phyloP scores from a whole-genome alignment of 2,329 filamentous ascomycete genomes.

The Xylaria sp. region DNA sequence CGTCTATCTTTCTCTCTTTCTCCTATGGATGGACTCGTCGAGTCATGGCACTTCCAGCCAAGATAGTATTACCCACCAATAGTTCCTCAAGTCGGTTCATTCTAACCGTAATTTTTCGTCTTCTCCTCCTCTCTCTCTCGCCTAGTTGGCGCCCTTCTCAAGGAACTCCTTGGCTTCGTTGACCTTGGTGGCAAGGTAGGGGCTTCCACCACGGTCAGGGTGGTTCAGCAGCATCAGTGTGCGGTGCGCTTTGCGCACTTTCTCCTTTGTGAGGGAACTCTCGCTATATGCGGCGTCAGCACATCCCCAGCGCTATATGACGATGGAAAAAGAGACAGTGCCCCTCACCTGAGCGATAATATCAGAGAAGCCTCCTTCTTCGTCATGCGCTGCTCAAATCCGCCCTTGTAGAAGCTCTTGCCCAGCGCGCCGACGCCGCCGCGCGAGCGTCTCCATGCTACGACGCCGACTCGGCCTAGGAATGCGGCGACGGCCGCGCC shows the following conservation, averaged over 20 bases:
- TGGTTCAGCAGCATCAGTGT: conserved; percentile 97
- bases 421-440: conserved; percentile 75
- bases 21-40: background rate
- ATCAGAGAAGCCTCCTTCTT: conserved; percentile 86
- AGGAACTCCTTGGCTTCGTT: conserved; percentile 97
- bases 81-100: background rate
- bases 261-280: conserved; percentile 80
- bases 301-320: background rate
- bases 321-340: background rate
- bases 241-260: conserved; percentile 90
- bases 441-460: conserved; percentile 78
- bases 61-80: background rate
- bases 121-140: background rate
- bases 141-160: conserved; percentile 58
- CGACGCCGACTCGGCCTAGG: conserved; percentile 81
- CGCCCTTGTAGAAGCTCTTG: conserved; percentile 94
- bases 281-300: conserved; percentile 53
- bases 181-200: conserved; percentile 94
- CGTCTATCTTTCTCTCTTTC: background rate
- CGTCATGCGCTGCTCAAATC: conserved; percentile 96
- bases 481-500: conserved; percentile 49
- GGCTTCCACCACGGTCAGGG: conserved; percentile 92
- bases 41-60: background rate
- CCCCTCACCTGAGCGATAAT: conserved; percentile 72
- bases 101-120: background rate